A percentile compares a stretch with the other conserved stretches of the same genome.
phyloP scores from a whole-genome alignment of 495 filamentous ascomycete species.

The Endocarpon pusillum region DNA sequence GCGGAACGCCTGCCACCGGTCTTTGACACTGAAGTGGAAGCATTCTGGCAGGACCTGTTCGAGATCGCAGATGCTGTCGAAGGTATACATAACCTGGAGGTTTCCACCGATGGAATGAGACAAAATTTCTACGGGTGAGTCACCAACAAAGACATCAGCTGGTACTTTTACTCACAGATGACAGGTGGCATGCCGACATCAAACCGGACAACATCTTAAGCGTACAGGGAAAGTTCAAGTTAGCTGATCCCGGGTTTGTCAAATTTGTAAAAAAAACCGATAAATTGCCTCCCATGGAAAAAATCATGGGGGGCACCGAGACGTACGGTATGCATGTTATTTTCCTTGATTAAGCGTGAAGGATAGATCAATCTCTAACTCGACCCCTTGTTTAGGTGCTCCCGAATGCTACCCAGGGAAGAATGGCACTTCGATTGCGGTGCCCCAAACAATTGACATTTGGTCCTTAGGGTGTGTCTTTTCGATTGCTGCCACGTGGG shows the following conservation, averaged over 20 bases:
- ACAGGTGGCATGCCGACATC: slow-evolving; percentile 23
- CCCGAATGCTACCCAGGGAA: too few species aligned
- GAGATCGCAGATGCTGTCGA: slow-evolving; percentile 17
- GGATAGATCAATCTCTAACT: not conserved
- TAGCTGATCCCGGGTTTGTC: slow-evolving; percentile 24
- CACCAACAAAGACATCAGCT: not conserved
- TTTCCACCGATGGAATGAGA: not conserved
- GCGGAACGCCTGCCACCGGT: slow-evolving; percentile 13
- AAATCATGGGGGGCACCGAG: slow-evolving; percentile 16
- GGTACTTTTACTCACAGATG: not conserved
- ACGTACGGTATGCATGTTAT: slow-evolving; percentile 17
- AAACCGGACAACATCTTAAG: slow-evolving; percentile 25
- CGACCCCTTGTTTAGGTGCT: slow-evolving; percentile 2
- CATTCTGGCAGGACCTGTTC: slow-evolving; percentile 21
- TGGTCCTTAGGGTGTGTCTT: slow-evolving; percentile 28
- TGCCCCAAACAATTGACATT: slow-evolving; percentile 20
- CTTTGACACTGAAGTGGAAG: slow-evolving; percentile 12
- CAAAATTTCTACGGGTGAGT: slow-evolving; percentile 4
- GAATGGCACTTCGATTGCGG: slow-evolving; percentile 5
- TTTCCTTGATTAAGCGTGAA: slow-evolving; percentile 1
- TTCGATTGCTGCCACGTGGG: slow-evolving; percentile 24
- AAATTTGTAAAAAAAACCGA: slow-evolving; percentile 14
- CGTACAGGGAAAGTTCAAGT: slow-evolving; percentile 21
- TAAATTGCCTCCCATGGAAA: slow-evolving; percentile 3
- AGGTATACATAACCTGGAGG: slow-evolving; percentile 14